A percentile compares a stretch with the other conserved stretches of the same genome.
Evolutionary conservation across 345 rosid species (phyloP).

Genomic region (Laguncularia racemosa): DNA sequence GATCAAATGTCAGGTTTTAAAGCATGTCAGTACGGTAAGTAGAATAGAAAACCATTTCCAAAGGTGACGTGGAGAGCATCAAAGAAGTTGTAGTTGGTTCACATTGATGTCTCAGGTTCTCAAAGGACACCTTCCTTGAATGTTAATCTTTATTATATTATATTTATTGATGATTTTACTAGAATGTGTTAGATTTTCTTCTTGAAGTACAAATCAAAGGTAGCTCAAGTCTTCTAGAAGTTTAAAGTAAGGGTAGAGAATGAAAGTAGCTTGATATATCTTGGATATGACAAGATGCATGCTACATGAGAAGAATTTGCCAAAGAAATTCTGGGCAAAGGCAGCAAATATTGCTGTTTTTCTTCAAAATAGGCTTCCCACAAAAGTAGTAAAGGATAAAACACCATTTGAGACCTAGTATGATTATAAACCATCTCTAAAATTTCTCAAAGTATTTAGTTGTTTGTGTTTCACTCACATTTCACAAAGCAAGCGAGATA

Average conservation of each 20-base stretch:
- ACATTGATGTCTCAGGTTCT: constrained; percentile 1
- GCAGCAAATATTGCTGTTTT: background rate
- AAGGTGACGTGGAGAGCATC: constrained; percentile 2
- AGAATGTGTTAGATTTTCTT: constrained; percentile 8
- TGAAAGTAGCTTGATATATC: background rate
- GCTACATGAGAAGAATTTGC: background rate
- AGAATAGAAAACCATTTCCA: background rate
- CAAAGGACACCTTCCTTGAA: background rate
- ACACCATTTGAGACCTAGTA: background rate
- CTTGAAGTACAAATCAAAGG: background rate
- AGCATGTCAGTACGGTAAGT: no score
- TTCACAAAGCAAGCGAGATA: constrained; percentile 4
- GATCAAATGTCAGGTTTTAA: background rate
- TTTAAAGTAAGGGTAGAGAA: background rate
- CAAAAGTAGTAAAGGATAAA: background rate
- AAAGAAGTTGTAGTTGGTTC: constrained; percentile 8
- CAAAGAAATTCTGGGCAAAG: constrained; percentile 5
- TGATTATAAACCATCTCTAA: background rate
- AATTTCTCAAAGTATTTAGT: background rate
- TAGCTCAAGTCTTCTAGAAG: background rate
- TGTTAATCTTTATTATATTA: constrained; percentile 4
- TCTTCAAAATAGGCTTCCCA: constrained; percentile 3
- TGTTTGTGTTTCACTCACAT: constrained; percentile 1
- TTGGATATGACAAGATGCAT: background rate
- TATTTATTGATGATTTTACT: constrained; percentile 3